These are phyloP conservation scores for Phylloporus sp. DNA, from an alignment of 1,284 basidiomycete genomes.

Conservation along the genomic window DNA sequence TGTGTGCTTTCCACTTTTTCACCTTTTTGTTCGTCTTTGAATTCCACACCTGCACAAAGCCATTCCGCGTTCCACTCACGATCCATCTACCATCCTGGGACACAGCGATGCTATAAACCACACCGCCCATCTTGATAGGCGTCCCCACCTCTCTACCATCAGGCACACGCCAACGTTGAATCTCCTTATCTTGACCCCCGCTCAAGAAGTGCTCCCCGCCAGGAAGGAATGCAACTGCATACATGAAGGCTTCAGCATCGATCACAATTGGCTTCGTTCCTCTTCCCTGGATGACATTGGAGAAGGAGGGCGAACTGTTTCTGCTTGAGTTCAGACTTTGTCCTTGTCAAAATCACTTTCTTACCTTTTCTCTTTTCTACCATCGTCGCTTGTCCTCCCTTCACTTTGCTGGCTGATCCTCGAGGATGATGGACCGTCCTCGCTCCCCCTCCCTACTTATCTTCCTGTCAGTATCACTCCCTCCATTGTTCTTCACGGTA, in stretches of 20 bases:
- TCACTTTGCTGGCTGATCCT: too few species aligned
- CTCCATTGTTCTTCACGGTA: too few species aligned
- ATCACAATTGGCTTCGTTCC: background rate
- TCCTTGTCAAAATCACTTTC: background rate
- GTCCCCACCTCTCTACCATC: background rate
- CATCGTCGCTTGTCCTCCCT: background rate
- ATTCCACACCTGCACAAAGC: background rate
- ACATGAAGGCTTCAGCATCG: background rate
- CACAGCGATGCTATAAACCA: background rate
- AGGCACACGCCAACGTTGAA: background rate
- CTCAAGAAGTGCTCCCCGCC: background rate
- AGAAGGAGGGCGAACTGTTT: background rate
- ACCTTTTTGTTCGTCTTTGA: background rate
- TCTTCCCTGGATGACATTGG: background rate
- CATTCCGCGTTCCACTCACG: background rate
- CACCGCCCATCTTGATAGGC: background rate
- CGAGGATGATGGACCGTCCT: too few species aligned
- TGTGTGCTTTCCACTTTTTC: background rate
- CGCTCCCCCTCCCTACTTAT: too few species aligned
- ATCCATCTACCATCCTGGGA: background rate
- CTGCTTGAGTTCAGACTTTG: too few species aligned
- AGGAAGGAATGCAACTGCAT: background rate
- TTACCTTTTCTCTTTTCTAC: background rate
- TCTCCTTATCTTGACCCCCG: background rate
- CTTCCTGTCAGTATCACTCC: too few species aligned